Evolutionary conservation across 495 filamentous ascomycete species (phyloP).

Genomic region (Cercophora sp.): DNA sequence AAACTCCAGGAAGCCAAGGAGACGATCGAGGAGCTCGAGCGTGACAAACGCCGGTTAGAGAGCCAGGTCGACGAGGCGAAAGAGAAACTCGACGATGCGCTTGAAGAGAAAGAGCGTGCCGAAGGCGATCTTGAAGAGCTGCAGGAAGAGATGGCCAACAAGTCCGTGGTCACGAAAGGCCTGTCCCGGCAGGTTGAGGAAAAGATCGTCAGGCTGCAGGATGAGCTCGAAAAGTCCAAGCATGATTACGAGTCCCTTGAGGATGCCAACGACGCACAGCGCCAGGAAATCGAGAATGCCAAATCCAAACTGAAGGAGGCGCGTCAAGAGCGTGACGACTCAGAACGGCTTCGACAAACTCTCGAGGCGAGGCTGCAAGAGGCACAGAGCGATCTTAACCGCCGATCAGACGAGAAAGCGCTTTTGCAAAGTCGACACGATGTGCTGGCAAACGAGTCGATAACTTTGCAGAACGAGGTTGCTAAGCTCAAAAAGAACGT

Average conservation of each 20-base stretch:
- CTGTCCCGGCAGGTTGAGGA: constrained; percentile 72
- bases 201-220: constrained; percentile 59
- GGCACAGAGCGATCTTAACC: constrained; percentile 53
- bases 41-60: constrained; percentile 11
- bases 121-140: constrained; percentile 60
- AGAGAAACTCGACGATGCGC: constrained; percentile 58
- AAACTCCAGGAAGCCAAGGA: constrained; percentile 53
- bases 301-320: constrained; percentile 36
- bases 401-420: constrained; percentile 61
- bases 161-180: constrained; percentile 73
- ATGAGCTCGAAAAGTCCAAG: constrained; percentile 57
- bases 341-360: constrained; percentile 37
- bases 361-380: constrained; percentile 49
- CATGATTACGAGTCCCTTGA: constrained; percentile 52
- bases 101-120: constrained; percentile 56
- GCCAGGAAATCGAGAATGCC: constrained; percentile 46
- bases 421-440: constrained; percentile 66
- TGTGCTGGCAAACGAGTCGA: constrained; percentile 64
- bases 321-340: constrained; percentile 37
- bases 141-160: constrained; percentile 73
- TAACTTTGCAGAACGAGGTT: constrained; percentile 61
- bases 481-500: constrained; percentile 51
- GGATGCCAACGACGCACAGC: constrained; percentile 35
- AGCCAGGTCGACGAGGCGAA: constrained; percentile 44
- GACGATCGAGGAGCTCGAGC: constrained; percentile 45